These are phyloP conservation scores for Plasmodium malariae DNA, from an alignment of 169 alveolate species.

Conservation along the genomic window DNA sequence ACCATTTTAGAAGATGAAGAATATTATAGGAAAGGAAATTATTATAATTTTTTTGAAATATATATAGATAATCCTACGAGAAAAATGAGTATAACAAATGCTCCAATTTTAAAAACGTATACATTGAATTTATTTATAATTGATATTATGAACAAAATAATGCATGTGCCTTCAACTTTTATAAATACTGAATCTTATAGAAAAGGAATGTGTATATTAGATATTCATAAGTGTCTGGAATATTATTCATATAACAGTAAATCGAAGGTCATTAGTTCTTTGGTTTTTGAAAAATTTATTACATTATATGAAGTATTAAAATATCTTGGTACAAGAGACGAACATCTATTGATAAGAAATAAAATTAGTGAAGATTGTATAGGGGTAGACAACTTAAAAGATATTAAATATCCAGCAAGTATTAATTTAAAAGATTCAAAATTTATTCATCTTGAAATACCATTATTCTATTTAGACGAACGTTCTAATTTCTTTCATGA, in stretches of 20 bases:
- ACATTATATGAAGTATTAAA: slow-evolving; percentile 45
- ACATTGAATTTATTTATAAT: slow-evolving; percentile 37
- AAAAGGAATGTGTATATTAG: slow-evolving; percentile 29
- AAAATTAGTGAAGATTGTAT: slow-evolving; percentile 48
- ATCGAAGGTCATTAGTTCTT: slow-evolving; percentile 27
- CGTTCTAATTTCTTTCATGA: slow-evolving; percentile 38
- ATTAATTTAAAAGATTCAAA: slow-evolving; percentile 32
- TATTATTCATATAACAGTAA: slow-evolving; percentile 38
- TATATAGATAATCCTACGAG: slow-evolving; percentile 38
- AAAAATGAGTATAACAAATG: slow-evolving; percentile 40
- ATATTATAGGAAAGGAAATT: slow-evolving; percentile 15
- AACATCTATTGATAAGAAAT: slow-evolving; percentile 49
- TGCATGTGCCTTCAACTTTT: slow-evolving; percentile 65
- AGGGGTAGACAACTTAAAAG: slow-evolving; percentile 34
- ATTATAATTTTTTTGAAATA: slow-evolving; percentile 18
- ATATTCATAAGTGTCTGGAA: slow-evolving; percentile 21
- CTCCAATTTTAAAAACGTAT: slow-evolving; percentile 40
- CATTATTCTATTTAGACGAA: slow-evolving; percentile 56
- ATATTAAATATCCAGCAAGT: slow-evolving; percentile 30
- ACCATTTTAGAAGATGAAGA: slow-evolving; percentile 40
- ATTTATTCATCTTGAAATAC: slow-evolving; percentile 51
- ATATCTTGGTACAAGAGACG: slow-evolving; percentile 18
- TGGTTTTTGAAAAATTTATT: slow-evolving; percentile 25
- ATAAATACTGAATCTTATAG: slow-evolving; percentile 24
- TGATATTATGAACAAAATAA: slow-evolving; percentile 64